Base-by-base conservation (phyloP, 495 filamentous ascomycete species). In the Podospora sp. region DNA sequence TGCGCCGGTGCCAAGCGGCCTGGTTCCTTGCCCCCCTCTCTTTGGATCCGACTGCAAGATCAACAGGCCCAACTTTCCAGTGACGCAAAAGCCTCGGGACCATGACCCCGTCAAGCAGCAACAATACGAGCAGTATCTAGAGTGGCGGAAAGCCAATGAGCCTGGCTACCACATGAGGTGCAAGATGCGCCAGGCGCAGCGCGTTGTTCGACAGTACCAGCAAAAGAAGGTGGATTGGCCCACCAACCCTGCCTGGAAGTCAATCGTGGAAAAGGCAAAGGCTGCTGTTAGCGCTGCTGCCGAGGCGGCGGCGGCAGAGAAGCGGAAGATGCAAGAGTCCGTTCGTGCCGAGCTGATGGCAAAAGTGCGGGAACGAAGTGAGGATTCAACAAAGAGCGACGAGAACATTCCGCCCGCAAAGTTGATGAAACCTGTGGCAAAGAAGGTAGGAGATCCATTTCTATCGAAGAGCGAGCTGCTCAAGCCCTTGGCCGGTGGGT, bases 101-200 rank as follows among this genome's bases (percentile, higher is more conserved):
- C 72, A 73, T 36, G 72, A 77, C 60, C 74, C 75, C 24, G 67
- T 76, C 56, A 75, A 78, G 51, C 81, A 83, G 59, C 76, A 77
- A 58, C 60, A 71, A 36, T 83, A 81, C 65, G 81, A 83, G 68
- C 68, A 71, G 18, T 83, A 79, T 51, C 71, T 83, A 20, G 81
- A 83, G 68, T 71, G 71, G 63, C 75, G 72, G 55, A 80, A 81
- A 36, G 73, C 73, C 9, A 78, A 74, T 4, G 77, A 83, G 60
- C 76, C 75, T 4, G 66, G 68, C 0, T 83, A 80, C 55, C 79
- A 81, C 27, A 63, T 73, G 36, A 68, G 69, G 35, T 82, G 80
- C 76, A 79, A 76, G 68, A 74, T 77, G 60, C 77, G 80, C 5
- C 80, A 83, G 63, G 79, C 79, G 0, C 70, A 77, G 12, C 78